These are phyloP conservation scores for Wickerhamiella kazuoi DNA, from an alignment of 805 yeast genomes.

Conservation along the genomic window DNA sequence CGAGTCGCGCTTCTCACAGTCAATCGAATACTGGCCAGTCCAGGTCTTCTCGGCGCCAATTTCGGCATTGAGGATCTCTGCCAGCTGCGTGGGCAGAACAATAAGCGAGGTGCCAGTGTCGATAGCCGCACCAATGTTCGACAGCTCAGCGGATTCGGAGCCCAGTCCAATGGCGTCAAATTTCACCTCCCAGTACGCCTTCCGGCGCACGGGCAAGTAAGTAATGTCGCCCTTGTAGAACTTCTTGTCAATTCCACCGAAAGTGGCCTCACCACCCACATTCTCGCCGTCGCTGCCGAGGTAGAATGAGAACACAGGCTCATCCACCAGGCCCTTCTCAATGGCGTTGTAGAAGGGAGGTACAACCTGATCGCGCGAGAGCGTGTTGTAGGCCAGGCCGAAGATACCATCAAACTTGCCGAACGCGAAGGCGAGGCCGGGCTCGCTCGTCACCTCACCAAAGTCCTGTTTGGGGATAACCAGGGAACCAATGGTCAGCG, in stretches of 20 bases:
- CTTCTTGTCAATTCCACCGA: constrained; percentile 79
- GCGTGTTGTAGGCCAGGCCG: constrained; percentile 85
- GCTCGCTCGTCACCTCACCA: constrained; percentile 94
- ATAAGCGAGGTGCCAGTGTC: constrained; percentile 97
- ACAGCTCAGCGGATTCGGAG: constrained; percentile 71
- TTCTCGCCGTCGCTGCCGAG: constrained; percentile 57
- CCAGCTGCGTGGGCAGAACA: constrained; percentile 85
- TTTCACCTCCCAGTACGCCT: constrained; percentile 98
- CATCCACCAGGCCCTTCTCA: constrained; percentile 61
- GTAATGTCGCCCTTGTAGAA: constrained; percentile 70
- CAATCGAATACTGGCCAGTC: constrained; percentile 93
- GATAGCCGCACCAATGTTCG: constrained; percentile 84
- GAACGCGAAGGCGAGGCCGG: constrained; percentile 94
- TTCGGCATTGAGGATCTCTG: constrained; percentile 86
- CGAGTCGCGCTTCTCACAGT: constrained; percentile 66
- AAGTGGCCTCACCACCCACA: constrained; percentile 80
- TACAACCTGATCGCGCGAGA: constrained; percentile 72
- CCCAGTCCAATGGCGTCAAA: constrained; percentile 85
- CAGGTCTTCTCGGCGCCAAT: constrained; percentile 95
- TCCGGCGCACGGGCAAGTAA: constrained; percentile 96
- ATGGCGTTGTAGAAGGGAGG: constrained; percentile 92
- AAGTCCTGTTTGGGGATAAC: constrained; percentile 76
- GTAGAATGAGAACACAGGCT: constrained; percentile 74
- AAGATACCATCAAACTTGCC: constrained; percentile 97
- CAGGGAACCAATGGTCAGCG: constrained; percentile 66